These are phyloP conservation scores for Neohortaea acidophila DNA, from an alignment of 495 filamentous ascomycete genomes.

Conservation along the genomic window DNA sequence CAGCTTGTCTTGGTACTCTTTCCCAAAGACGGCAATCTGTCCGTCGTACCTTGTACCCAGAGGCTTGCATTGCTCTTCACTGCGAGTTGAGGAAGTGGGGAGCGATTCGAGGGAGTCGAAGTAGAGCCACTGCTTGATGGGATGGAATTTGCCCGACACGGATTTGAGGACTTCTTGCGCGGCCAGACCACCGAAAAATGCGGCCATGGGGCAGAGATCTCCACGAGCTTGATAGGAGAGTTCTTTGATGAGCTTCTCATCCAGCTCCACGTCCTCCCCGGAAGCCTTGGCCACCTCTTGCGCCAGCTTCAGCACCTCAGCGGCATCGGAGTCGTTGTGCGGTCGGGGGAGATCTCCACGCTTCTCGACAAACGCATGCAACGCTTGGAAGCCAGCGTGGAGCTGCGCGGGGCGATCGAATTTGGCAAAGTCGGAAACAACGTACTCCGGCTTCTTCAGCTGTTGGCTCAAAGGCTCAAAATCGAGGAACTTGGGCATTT, in stretches of 20 bases:
- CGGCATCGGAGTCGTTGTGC: constrained; percentile 70
- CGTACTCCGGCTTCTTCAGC: constrained; percentile 69
- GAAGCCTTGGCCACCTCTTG: constrained; percentile 46
- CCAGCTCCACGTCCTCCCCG: constrained; percentile 66
- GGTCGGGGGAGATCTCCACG: constrained; percentile 61
- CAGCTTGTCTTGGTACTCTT: constrained; percentile 85
- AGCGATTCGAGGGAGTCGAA: constrained; percentile 95
- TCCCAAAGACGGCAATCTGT: constrained; percentile 91
- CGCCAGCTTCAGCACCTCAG: constrained; percentile 57
- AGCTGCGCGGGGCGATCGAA: constrained; percentile 86
- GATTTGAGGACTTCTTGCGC: constrained; percentile 96
- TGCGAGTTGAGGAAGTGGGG: constrained; percentile 53
- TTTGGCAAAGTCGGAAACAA: constrained; percentile 93
- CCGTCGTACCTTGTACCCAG: constrained; percentile 78
- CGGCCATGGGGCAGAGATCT: constrained; percentile 79
- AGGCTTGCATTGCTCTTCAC: constrained; percentile 77
- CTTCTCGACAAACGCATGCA: constrained; percentile 64
- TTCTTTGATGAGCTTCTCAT: constrained; percentile 85
- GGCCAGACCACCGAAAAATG: constrained; percentile 87
- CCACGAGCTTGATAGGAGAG: constrained; percentile 91
- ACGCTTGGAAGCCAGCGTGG: constrained; percentile 81
- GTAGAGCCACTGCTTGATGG: constrained; percentile 86
- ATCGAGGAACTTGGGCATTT: constrained; percentile 89
- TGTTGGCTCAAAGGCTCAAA: constrained; percentile 67
- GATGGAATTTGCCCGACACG: constrained; percentile 93